A percentile compares a stretch with the other conserved stretches of the same genome.
Evolutionary conservation across 2,329 filamentous ascomycete species (phyloP).

Genomic region (Didymella arachidicola): DNA sequence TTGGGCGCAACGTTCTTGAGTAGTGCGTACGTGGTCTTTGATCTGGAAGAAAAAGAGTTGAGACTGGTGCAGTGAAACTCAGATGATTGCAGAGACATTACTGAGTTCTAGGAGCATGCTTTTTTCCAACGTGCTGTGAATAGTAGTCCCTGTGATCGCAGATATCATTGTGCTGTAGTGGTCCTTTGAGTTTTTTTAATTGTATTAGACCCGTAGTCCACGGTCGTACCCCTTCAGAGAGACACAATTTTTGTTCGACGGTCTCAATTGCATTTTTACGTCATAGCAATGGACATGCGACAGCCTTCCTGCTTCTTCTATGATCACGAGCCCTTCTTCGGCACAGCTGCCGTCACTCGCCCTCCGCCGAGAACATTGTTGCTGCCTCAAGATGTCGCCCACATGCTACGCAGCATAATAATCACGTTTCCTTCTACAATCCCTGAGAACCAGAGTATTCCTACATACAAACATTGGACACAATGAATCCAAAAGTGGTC

Average conservation of each 20-base stretch:
- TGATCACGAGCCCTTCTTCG: conserved; percentile 1
- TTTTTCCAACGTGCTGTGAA: background rate
- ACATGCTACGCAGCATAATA: background rate
- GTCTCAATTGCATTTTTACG: no score
- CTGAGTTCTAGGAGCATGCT: background rate
- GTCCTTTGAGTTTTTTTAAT: background rate
- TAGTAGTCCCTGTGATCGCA: background rate
- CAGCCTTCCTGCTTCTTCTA: background rate
- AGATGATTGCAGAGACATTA: background rate
- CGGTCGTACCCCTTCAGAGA: no score
- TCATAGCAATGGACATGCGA: background rate
- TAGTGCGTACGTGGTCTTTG: conserved; percentile 25
- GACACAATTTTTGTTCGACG: no score
- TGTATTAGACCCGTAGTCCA: no score
- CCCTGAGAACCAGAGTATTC: no score
- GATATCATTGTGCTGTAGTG: background rate
- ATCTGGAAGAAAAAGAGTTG: conserved; percentile 17
- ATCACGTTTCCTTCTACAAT: no score
- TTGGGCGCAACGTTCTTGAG: conserved; percentile 21
- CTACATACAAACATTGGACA: no score
- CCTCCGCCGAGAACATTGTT: background rate
- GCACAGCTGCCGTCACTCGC: background rate
- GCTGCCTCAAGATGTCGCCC: background rate
- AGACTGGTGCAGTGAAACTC: conserved; percentile 18
- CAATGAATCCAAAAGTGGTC: no score